Base-by-base conservation (phyloP, 495 filamentous ascomycete species). In the Pyrenula massariospora region DNA sequence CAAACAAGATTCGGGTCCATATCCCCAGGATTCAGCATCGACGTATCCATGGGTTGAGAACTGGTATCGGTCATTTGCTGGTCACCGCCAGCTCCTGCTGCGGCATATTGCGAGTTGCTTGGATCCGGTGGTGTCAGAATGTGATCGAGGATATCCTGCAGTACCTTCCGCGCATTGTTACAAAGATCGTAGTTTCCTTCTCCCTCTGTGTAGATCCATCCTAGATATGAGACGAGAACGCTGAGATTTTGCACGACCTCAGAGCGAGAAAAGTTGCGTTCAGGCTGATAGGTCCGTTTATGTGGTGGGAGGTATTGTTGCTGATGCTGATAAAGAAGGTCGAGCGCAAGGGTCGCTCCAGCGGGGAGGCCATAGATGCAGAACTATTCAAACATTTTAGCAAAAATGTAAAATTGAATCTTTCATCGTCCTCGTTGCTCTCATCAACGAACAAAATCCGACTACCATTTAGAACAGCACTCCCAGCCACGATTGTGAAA, bases 191-290 rank as follows among this genome's bases (percentile, higher is more conserved):
- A 60, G 48, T 63, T 62, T 10, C 57, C 56, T 51, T 65, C 64
- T 20, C 61, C 19, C 2, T 52, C 52, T 0, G 42, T 31, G 10
- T 69, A 53, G 2, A 64, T 57, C 2, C 58, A 63, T 8, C 64
- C 63, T 2, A 71, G 31, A 25, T 68, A 54, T 2, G 65, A 62
- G 0, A 63, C 60, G 53, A 84, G 79, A 50, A 82, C 69, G 51
- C 76, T 81, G 1, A 84, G 71, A 51, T 79, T 77, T 56, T 84
- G 81, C 19, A 84, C 78, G n/a, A 78, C 73, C 51, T 80, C 74
- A 0, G 81, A 82, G 12, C 79, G 73, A 0, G 79, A 77, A 0
- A 77, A 66, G 56, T 5, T 5, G 5, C 31, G 5, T 15, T 42
- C 31, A 5, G 31, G 31, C 15, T 70, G 55, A 54, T 61, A 31